Evolutionary conservation across 2,329 filamentous ascomycete genomes (phyloP), one percentile per base, ranked within the genome.

Genomic region (Cladosporium sp.): DNA sequence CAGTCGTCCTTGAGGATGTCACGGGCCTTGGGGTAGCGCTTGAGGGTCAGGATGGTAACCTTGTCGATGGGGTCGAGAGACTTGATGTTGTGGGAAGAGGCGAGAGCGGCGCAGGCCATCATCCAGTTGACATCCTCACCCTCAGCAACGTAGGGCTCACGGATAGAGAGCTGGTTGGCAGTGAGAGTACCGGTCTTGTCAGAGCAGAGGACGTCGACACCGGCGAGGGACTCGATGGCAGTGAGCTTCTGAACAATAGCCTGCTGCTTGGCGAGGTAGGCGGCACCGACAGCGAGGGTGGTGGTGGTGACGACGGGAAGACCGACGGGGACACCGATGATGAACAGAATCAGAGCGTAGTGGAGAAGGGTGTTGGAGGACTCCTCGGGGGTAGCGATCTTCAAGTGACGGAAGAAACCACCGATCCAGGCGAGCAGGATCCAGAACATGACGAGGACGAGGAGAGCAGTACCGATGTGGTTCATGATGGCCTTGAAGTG

Each of bases 401-500:
- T 73, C 57, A 87, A 67, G 71, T 85, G 74, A 67, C 81, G 84
- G 79, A 82, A 88, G 79, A 89, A 89, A 68, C 83, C 85, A 69
- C 85, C 85, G 59, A 88, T 85, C 85, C 85, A 88, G 60, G 83
- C 78, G 50, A 79, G 73, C 62, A 89, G 76, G 68, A 88, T 86
- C 77, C 79, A 88, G 73, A 86, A 84, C 71, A 88, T 83, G 72
- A 88, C 85, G 55, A 88, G 75, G 61, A 88, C 84, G 60, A 89
- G 77, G 50, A 89, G 77, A 53, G 82, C 74, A 47, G 84, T 87
- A 71, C 85, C 85, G 64, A 89, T 88, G 65, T 80, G 84, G 79
- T 88, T 84, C 85, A 88, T 88, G 76, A 88, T 85, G 58, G 84
- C 84, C 76, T 89, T 88, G 80, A 87, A 87, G 72, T 87, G 84